These are phyloP conservation scores for Garcia nutans DNA, from an alignment of 345 rosid genomes.

Conservation along the genomic window DNA sequence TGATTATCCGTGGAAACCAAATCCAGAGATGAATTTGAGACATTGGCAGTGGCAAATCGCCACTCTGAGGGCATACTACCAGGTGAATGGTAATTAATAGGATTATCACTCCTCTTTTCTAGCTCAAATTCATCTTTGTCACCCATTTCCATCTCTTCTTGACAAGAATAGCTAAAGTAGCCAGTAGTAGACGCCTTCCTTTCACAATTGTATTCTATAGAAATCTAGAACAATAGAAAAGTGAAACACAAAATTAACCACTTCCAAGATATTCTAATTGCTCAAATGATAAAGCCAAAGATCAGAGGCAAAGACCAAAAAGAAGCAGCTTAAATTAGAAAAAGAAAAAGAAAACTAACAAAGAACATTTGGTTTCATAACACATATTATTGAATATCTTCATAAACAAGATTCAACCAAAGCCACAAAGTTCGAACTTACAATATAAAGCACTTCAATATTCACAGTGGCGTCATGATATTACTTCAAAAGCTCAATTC, in stretches of 20 bases:
- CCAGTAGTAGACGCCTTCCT: conserved; percentile 18
- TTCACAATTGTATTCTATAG: conserved; percentile 25
- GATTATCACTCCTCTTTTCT: conserved; percentile 51
- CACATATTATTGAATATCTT: conserved; percentile 11
- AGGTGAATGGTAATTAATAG: conserved; percentile 44
- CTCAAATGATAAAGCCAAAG: conserved; percentile 26
- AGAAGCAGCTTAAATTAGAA: conserved; percentile 21
- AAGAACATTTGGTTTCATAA: conserved; percentile 12
- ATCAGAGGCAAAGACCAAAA: conserved; percentile 12
- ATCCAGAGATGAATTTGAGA: conserved; percentile 46
- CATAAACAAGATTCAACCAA: conserved; percentile 20
- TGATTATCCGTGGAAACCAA: conserved; percentile 52
- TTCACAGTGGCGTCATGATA: conserved; percentile 7
- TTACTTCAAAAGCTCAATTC: conserved; percentile 24
- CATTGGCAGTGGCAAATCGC: conserved; percentile 52
- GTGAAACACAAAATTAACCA: conserved; percentile 26
- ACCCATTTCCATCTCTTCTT: conserved; percentile 54
- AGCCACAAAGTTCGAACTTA: conserved; percentile 22
- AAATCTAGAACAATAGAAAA: conserved; percentile 22
- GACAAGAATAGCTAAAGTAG: conserved; percentile 22
- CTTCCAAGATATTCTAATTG: conserved; percentile 19
- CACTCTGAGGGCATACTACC: conserved; percentile 50
- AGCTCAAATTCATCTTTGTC: conserved; percentile 60
- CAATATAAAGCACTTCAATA: conserved; percentile 20
- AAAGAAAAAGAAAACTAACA: conserved; percentile 22